phyloP scores from a whole-genome alignment of 2,329 filamentous ascomycete species.

The Neofusicoccum sp. region DNA sequence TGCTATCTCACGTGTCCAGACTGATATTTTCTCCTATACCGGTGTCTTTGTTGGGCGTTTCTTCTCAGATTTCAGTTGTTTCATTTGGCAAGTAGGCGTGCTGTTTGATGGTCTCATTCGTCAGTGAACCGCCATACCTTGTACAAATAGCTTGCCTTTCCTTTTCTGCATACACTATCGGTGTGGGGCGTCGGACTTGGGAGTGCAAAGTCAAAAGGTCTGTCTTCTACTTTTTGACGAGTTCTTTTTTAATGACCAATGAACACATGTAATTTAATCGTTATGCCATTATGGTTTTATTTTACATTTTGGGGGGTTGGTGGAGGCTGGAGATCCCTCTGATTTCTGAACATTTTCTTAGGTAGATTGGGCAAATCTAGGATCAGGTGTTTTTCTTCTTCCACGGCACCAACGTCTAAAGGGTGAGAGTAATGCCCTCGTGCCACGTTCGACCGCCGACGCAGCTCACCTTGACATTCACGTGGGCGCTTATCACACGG shows the following conservation, averaged over 20 bases:
- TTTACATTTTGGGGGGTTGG: neutral
- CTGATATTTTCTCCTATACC: neutral
- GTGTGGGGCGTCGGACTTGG: neutral
- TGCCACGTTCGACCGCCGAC: too few species aligned
- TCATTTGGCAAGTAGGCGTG: neutral
- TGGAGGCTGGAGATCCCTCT: neutral
- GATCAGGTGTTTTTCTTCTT: neutral
- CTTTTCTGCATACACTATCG: neutral
- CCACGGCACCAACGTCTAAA: too few species aligned
- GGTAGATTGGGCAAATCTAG: neutral
- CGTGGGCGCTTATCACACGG: too few species aligned
- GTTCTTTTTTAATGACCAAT: conserved; percentile 1
- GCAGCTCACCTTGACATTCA: too few species aligned
- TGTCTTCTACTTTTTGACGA: neutral
- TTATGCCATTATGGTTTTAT: neutral
- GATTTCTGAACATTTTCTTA: neutral
- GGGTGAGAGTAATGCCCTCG: too few species aligned
- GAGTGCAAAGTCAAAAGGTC: neutral
- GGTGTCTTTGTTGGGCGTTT: neutral
- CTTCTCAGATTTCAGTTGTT: neutral
- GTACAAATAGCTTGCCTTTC: neutral
- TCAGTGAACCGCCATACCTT: neutral
- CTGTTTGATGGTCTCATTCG: neutral
- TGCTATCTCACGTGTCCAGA: neutral
- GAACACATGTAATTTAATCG: conserved; percentile 9